Evolutionary conservation across 345 rosid genomes (phyloP), one percentile per base, ranked within the genome.

Genomic region (Euphorbia lathyris): DNA sequence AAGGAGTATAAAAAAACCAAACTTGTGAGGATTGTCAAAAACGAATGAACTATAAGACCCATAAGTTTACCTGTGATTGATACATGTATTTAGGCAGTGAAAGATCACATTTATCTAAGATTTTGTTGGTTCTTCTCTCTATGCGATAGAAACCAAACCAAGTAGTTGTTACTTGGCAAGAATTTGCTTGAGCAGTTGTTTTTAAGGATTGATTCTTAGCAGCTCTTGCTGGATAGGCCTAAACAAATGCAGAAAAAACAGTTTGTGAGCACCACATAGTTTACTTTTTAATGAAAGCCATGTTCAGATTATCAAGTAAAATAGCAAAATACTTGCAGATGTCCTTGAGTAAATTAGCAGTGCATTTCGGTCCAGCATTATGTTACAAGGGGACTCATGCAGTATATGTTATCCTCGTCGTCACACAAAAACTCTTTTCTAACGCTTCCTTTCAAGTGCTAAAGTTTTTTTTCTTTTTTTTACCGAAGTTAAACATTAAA

Each of bases 71-170:
- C 97, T 92, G 96, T 34, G 99, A 90, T 65, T 88, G 80, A 68
- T 87, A 94, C 43, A 88, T 81, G 83, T 82, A 93, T 60, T 63
- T 82, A 67, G 98, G 98, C 82, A 93, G 90, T 65, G 86, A 78
- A 75, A 89, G 90, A 43, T 86, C 85, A 77, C 81, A 77, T 0
- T 79, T 73, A 66, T 91, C 96, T 26, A 84, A 65, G 55, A 83
- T 73, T 74, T 57, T 76, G 50, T 80, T 70, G 61, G 79, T 86
- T 76, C 83, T 82, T 83, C 76, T 86, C 72, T 84, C 76, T 43
- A 86, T 72, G 36, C 84, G 82, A 75, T 75, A 66, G 70, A 85
- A 93, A 47, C 97, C 98, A 86, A 86, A 80, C 98, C 97, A 91
- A 20, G 87, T 85, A 40, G 98, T 91, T 57, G 88, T 88, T 45